Evolutionary conservation across 2,329 filamentous ascomycete species (phyloP).

Genomic region (Phialophora verrucosa): DNA sequence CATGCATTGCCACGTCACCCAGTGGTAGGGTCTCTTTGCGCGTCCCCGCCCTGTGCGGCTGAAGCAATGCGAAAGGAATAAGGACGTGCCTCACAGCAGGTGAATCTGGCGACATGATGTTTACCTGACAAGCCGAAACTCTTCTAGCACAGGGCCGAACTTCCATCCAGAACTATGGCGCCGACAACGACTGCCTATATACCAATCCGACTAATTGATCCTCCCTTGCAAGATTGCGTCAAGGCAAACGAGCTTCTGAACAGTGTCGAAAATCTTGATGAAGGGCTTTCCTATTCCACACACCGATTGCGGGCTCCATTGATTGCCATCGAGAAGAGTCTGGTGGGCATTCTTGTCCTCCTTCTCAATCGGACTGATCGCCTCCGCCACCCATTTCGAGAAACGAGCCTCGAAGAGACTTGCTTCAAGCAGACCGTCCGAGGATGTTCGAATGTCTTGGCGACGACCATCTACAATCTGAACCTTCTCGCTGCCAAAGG

Average conservation of each 20-base stretch:
- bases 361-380: too few relatives aligned
- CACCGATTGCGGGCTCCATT: not conserved
- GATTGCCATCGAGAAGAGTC: not conserved
- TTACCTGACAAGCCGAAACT: not conserved
- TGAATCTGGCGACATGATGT: not conserved
- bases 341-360: not conserved
- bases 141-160: not conserved
- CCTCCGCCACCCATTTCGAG: too few relatives aligned
- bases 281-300: not conserved
- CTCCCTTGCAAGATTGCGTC: slow-evolving; percentile 3
- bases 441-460: too few relatives aligned
- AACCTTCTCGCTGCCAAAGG: too few relatives aligned
- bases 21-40: not conserved
- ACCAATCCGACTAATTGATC: not conserved
- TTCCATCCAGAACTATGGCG: not conserved
- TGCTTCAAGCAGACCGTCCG: too few relatives aligned
- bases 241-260: slow-evolving; percentile 8
- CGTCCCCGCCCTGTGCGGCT: slow-evolving; percentile 1
- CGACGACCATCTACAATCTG: too few relatives aligned
- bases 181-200: not conserved
- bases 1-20: slow-evolving; percentile 10
- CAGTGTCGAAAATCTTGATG: not conserved
- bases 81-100: not conserved
- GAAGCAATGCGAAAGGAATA: not conserved
- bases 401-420: too few relatives aligned